phyloP scores from a whole-genome alignment of 1,139 yeast species.

The Candida albicans region DNA sequence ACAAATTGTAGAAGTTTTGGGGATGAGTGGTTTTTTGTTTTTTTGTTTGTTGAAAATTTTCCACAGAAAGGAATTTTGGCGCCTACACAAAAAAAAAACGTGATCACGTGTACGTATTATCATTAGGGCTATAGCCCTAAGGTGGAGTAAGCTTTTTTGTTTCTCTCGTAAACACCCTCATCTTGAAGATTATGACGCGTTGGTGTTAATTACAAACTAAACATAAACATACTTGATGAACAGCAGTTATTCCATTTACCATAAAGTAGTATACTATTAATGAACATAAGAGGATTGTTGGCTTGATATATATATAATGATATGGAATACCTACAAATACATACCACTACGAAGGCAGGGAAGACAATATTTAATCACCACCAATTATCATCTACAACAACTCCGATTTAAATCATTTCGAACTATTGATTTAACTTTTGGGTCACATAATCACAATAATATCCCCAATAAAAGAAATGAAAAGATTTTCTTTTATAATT shows the following conservation, averaged over 20 bases:
- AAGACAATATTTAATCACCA: constrained; percentile 3
- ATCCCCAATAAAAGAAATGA: constrained; percentile 26
- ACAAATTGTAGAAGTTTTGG: background rate
- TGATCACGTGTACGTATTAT: background rate
- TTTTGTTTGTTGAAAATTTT: constrained; percentile 5
- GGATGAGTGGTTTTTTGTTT: constrained; percentile 2
- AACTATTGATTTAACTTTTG: constrained; percentile 1
- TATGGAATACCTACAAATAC: no score
- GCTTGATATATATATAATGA: no score
- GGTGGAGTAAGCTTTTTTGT: no score
- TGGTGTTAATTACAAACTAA: no score
- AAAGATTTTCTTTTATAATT: constrained; percentile 21
- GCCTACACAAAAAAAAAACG: background rate
- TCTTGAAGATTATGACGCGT: no score
- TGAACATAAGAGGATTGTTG: no score
- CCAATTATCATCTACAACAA: background rate
- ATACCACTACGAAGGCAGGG: background rate
- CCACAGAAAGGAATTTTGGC: background rate
- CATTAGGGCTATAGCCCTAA: background rate
- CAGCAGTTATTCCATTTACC: no score
- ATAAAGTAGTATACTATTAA: no score
- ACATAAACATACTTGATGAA: no score
- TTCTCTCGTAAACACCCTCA: no score
- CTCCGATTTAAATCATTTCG: background rate
- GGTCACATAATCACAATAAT: background rate